Conservation (phyloP, 441 rosid genomes). For the Raphanus hybrid region DNA sequence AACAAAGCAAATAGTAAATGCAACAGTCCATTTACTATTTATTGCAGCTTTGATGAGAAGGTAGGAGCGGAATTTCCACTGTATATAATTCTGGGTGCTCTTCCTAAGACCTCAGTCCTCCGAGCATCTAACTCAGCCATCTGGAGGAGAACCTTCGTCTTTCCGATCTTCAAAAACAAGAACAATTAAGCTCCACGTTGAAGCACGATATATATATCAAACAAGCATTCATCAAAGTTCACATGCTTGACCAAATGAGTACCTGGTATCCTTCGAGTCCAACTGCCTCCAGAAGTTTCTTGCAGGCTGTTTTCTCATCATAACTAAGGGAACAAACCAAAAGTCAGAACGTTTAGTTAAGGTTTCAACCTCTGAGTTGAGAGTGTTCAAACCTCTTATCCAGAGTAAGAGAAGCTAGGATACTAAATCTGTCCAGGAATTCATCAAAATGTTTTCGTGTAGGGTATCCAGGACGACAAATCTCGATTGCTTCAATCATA, state of each 20-base stretch:
- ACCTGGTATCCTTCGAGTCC: conserved; percentile 84
- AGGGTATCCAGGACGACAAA: conserved; percentile 91
- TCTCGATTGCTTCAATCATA: conserved; percentile 94
- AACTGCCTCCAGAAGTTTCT: conserved; percentile 75
- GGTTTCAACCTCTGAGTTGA: conserved; percentile 24
- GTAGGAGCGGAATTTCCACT: conserved; percentile 79
- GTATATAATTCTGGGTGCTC: conserved; percentile 78
- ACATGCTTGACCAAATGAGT: conserved; percentile 27
- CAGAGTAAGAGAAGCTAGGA: conserved; percentile 70
- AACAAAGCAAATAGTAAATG: not conserved
- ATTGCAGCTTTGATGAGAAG: conserved; percentile 60
- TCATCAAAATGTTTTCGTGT: conserved; percentile 82
- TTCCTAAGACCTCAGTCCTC: conserved; percentile 80
- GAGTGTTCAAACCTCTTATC: conserved; percentile 59
- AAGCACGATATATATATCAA: conserved; percentile 5
- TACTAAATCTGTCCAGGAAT: conserved; percentile 35
- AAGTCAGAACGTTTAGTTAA: conserved; percentile 16
- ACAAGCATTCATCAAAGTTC: conserved; percentile 23
- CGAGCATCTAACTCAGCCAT: conserved; percentile 91
- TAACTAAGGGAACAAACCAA: conserved; percentile 50
- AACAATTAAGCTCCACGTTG: not conserved
- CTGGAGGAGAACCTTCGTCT: conserved; percentile 87
- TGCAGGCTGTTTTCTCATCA: conserved; percentile 81
- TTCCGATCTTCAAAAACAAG: conserved; percentile 66
- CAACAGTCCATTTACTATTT: conserved; percentile 59